Evolutionary conservation across 495 filamentous ascomycete genomes (phyloP), one percentile per base, ranked within the genome.

Genomic region (Pseudomonodictys pantanalensis): DNA sequence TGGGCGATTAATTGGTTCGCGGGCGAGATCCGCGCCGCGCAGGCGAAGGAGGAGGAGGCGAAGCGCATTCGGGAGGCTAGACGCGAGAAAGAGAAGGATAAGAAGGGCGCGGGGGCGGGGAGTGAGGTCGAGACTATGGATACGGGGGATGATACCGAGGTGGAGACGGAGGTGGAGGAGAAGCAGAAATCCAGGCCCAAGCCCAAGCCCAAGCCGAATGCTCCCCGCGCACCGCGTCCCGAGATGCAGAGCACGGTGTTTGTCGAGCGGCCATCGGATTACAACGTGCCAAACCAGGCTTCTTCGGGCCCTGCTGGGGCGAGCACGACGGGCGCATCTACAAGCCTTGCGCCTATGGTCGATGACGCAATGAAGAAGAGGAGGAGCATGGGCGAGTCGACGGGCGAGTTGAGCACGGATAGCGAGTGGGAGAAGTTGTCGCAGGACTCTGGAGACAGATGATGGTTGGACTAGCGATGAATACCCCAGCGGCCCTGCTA

Each of bases 1-100:
- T 88, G 80, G 73, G 82, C 85, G 20, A 95, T 98, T 73, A 96
- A 96, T 75, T 98, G 93, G 93, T 98, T 98, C 68, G 90, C 91
- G 38, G 70, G 72, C 22, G 93, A 98, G 77, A 77, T 98, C 30
- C 78, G 77, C 49, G 74, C 75, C 9, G 84, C 84, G 39, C 85
- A 88, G 66, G 76, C 72, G 20, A 77, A 78, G 52, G 82, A 91
- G 69, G 83, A 85, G 62, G 78, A 82, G 48, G 79, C 80, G 53
- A 82, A 83, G 69, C 75, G 77, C 72, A 76, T 73, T 69, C 71
- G 69, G 50, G 72, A 70, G 66, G 74, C 58, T 65, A 71, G 67
- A 69, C 72, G 63, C 26, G 60, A 63, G 47, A 52, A 55, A 32
- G 66, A 71, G 30, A 60, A 72, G 41, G 76, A 66, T 33, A 72